phyloP scores from a whole-genome alignment of 202 grass and related monocot species.

The Schoenoplectus tabernaemontani region DNA sequence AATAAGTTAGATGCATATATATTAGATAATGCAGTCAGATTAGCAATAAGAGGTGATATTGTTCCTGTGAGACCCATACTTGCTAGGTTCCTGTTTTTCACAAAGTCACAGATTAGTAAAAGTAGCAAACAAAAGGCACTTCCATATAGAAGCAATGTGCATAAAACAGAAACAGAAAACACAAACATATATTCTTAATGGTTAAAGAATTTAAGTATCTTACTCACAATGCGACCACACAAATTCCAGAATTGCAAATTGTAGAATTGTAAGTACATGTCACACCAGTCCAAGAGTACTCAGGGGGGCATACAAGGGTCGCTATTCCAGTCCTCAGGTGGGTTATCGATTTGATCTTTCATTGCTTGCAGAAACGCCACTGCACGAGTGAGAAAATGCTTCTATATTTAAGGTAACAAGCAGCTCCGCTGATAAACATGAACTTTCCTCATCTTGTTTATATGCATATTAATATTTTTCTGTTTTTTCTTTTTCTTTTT shows the following conservation, averaged over 20 bases:
- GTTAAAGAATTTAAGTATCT: conserved; percentile 4
- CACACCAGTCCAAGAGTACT: conserved; percentile 83
- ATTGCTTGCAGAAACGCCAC: conserved; percentile 50
- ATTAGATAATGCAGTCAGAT: conserved; percentile 60
- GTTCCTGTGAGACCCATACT: conserved; percentile 61
- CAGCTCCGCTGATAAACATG: not conserved
- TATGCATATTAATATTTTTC: not conserved
- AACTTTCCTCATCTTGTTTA: not conserved
- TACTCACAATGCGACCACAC: conserved; percentile 74
- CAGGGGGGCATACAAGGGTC: conserved; percentile 87
- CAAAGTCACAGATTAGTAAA: not conserved
- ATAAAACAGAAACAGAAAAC: not conserved
- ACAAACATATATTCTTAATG: not conserved
- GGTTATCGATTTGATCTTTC: conserved; percentile 41
- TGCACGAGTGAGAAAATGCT: conserved; percentile 28
- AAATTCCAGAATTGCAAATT: conserved; percentile 30
- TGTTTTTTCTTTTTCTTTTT: too few relatives aligned
- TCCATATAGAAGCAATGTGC: not conserved
- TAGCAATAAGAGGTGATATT: conserved; percentile 52
- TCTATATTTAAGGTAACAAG: not conserved
- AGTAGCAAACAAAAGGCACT: conserved; percentile 3
- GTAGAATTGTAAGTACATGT: conserved; percentile 44
- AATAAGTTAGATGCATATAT: conserved; percentile 43
- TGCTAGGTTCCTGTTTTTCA: conserved; percentile 66
- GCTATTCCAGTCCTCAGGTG: conserved; percentile 79